Evolutionary conservation across 371 early-diverging fungal genomes (phyloP).

Genomic region (Syncephalastrum monosporum): DNA sequence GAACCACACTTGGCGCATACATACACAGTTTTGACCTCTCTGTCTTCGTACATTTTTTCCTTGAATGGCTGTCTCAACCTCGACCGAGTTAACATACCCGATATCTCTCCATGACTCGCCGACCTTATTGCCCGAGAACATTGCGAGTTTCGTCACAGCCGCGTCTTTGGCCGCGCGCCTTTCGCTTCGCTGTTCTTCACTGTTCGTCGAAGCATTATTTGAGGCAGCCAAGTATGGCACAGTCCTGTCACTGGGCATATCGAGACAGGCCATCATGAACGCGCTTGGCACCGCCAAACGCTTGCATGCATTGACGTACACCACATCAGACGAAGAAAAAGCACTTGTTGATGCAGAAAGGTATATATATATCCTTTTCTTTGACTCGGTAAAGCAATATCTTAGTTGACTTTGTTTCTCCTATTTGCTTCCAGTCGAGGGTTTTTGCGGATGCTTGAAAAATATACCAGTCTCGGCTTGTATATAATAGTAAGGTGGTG

Average conservation of each 20-base stretch:
- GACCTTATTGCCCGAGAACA: constrained; percentile 43
- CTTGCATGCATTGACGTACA: constrained; percentile 40
- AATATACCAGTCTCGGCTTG: constrained; percentile 68
- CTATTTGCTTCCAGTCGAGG: constrained; percentile 11
- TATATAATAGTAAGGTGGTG: constrained; percentile 19
- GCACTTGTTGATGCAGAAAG: constrained; percentile 3
- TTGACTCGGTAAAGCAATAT: not conserved
- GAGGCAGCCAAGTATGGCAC: constrained; percentile 65
- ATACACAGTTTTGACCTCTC: too few relatives aligned
- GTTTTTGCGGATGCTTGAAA: constrained; percentile 64
- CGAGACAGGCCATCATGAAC: constrained; percentile 53
- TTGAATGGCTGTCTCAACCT: constrained; percentile 18
- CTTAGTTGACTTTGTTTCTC: not conserved
- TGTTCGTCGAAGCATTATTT: constrained; percentile 51
- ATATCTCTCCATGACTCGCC: constrained; percentile 26
- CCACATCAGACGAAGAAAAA: not conserved
- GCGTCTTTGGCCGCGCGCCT: constrained; percentile 43
- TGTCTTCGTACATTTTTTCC: too few relatives aligned
- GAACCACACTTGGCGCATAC: too few relatives aligned
- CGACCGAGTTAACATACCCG: constrained; percentile 13
- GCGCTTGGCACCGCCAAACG: constrained; percentile 59
- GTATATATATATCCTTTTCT: not conserved
- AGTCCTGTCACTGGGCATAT: constrained; percentile 56
- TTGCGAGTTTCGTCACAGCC: constrained; percentile 41
- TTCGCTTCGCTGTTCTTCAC: constrained; percentile 39